phyloP scores from a whole-genome alignment of 169 alveolate genomes.

The Haemoproteus tartakovskyi region DNA sequence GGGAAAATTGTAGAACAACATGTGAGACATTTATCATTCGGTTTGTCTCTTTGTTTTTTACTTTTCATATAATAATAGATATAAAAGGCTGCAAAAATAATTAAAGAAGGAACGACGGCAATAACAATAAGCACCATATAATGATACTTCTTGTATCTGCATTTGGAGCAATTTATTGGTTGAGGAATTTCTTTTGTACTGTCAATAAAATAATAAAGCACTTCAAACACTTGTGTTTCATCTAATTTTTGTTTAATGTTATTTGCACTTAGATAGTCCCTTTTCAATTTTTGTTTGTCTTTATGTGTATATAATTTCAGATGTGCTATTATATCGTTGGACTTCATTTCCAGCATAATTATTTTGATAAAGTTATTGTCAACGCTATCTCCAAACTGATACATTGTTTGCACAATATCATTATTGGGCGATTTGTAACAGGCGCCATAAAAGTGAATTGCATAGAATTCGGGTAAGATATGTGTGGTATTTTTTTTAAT shows the following conservation, averaged over 20 bases:
- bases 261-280: constrained; percentile 7
- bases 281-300: neutral
- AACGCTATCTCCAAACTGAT: constrained; percentile 51
- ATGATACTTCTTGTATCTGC: constrained; percentile 49
- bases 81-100: constrained; percentile 14
- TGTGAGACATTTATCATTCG: neutral
- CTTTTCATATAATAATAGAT: constrained; percentile 5
- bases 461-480: constrained; percentile 4
- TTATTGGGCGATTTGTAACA: constrained; percentile 15
- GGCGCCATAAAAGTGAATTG: constrained; percentile 46
- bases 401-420: constrained; percentile 24
- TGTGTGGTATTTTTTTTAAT: constrained; percentile 8
- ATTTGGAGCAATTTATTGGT: constrained; percentile 7
- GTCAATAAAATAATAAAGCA: constrained; percentile 25
- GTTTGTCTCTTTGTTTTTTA: neutral
- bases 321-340: constrained; percentile 22
- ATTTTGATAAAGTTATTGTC: constrained; percentile 30
- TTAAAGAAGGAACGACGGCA: constrained; percentile 38
- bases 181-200: constrained; percentile 14
- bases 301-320: constrained; percentile 29
- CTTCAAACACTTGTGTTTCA: constrained; percentile 5
- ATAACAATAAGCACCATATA: constrained; percentile 25
- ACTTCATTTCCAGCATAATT: constrained; percentile 21
- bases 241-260: constrained; percentile 16
- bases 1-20: constrained; percentile 16